phyloP scores from a whole-genome alignment of 2,329 filamentous ascomycete species.

The Ramichloridium luteum region DNA sequence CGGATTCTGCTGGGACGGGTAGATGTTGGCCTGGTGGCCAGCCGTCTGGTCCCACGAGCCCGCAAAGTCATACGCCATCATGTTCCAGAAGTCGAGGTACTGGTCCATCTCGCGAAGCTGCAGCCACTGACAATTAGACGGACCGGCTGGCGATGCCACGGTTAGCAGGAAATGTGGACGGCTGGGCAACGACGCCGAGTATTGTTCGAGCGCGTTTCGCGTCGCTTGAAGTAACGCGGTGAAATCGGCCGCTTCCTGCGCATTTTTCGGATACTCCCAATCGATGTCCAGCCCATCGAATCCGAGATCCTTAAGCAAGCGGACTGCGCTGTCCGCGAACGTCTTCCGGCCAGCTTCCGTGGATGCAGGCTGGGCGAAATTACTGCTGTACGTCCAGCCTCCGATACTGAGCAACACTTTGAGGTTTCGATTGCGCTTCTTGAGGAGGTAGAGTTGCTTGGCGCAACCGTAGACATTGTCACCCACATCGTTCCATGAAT shows the following conservation, averaged over 20 bases:
- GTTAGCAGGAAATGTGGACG: conserved; percentile 32
- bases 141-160: conserved; percentile 34
- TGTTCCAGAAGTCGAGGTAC: conserved; percentile 38
- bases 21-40: conserved; percentile 75
- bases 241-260: conserved; percentile 29
- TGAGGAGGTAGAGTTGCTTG: conserved; percentile 64
- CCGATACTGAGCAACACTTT: conserved; percentile 76
- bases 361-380: conserved; percentile 59
- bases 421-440: conserved; percentile 62
- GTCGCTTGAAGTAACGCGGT: conserved; percentile 29
- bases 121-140: conserved; percentile 31
- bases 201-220: conserved; percentile 29
- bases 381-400: conserved; percentile 66
- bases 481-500: conserved; percentile 54
- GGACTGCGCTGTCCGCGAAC: conserved; percentile 62
- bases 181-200: conserved; percentile 24
- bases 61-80: conserved; percentile 46
- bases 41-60: conserved; percentile 64
- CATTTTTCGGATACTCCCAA: conserved; percentile 36
- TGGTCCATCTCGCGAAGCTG: conserved; percentile 30
- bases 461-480: conserved; percentile 64
- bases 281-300: conserved; percentile 45
- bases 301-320: conserved; percentile 66
- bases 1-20: conserved; percentile 45
- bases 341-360: conserved; percentile 47